A percentile compares a stretch with the other conserved stretches of the same genome.
phyloP scores from a whole-genome alignment of 352 stramenopile genomes.

The Globisporangium carolinianum region DNA sequence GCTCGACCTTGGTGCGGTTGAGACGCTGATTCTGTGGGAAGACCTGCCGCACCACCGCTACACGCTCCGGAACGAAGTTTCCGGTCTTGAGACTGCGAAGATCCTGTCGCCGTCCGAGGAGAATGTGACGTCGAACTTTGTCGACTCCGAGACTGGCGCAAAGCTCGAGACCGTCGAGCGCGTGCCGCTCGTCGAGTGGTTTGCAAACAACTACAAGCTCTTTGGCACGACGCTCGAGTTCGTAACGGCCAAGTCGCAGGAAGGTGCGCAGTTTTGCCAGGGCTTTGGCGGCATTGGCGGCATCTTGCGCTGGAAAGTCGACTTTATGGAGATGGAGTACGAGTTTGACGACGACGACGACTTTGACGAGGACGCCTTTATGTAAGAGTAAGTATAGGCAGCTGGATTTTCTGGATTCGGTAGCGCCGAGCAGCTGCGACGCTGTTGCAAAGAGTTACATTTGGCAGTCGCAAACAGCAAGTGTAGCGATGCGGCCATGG shows the following conservation, averaged over 20 bases:
- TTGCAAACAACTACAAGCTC: slow-evolving; percentile 99
- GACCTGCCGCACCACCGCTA: slow-evolving; percentile 95
- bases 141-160: slow-evolving; percentile 91
- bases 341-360: slow-evolving; percentile 88
- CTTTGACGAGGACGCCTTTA: slow-evolving; percentile 83
- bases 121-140: slow-evolving; percentile 93
- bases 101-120: slow-evolving; percentile 85
- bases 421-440: not conserved
- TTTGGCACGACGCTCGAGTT: slow-evolving; percentile 99
- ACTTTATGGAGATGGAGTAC: slow-evolving; percentile 97
- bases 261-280: slow-evolving; percentile 99
- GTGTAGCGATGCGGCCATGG: not conserved
- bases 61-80: slow-evolving; percentile 92
- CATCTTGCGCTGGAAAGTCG: slow-evolving; percentile 98
- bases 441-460: too few relatives aligned
- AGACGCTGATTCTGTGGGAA: slow-evolving; percentile 99
- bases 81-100: slow-evolving; percentile 78
- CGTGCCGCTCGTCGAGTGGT: slow-evolving; percentile 97
- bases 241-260: slow-evolving; percentile 96
- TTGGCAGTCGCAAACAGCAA: not conserved
- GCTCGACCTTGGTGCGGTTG: slow-evolving; percentile 96
- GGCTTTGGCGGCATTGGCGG: slow-evolving; percentile 99
- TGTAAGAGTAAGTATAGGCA: slow-evolving; percentile 77
- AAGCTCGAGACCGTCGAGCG: slow-evolving; percentile 98
- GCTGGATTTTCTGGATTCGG: not conserved